Base-by-base conservation (phyloP, 352 stramenopile species). In the Pythium chondricola region DNA sequence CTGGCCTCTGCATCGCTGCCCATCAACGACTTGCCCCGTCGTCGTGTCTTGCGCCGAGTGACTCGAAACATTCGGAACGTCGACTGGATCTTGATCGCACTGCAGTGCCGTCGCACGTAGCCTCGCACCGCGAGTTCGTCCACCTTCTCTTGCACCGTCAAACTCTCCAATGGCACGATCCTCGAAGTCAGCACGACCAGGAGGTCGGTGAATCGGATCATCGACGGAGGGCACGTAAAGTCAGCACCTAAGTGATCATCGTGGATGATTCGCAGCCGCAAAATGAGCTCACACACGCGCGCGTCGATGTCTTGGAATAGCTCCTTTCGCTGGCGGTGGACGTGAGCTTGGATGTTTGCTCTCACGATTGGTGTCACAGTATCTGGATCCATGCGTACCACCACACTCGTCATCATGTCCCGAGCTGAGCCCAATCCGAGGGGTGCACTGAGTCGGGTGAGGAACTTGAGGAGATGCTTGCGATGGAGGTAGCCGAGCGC, bases 91-190 rank as follows among this genome's bases (percentile, higher is more conserved):
- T 61, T 65, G 29, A 92, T 58, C 3, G 74, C 67, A 5, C 69
- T 68, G 9, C 71, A 69, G 44, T 88, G 74, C 6, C 75, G 75
- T 16, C 73, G 73, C 8, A 85, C 74, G 40, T 88, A 89, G 6
- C 73, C 68, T 20, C 76, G 72, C 18, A 89, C 76, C 0, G 78
- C 77, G 1, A 93, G 56, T 37, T 93, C 81, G 36, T 90, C 74
- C 6, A 93, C 81, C 66, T 93, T 93, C 38, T 90, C 81, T 38
- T 84, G 71, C 1, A 93, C 77, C 1, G 81, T 88, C 24, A 88
- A 53, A 30, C 78, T 78, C 11, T 88, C 78, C 6, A 85, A 47
- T 4, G 78, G 81, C 2, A 90, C 53, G 25, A 85, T 75, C 22
- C 81, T 68, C 43, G 73, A 69, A 5, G 76, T 83, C 3, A 93